Conservation (phyloP, 108 stramenopile genomes). For the Conticribra guillardii region DNA sequence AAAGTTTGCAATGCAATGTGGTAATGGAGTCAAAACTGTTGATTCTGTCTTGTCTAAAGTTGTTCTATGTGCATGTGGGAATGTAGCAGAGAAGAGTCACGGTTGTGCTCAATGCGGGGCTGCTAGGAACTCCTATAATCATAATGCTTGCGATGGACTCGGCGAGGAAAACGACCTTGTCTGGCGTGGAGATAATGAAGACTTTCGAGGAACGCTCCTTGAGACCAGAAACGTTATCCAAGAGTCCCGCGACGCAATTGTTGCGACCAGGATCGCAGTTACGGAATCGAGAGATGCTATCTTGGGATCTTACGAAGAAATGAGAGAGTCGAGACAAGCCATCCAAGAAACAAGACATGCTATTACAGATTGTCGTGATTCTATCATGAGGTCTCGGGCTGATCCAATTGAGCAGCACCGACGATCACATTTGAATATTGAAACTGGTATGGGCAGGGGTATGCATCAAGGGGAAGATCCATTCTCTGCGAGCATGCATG, state of each 20-base stretch:
- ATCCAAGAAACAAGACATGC: background rate
- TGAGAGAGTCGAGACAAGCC: background rate
- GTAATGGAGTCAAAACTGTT: background rate
- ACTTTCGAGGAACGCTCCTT: background rate
- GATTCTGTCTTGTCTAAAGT: background rate
- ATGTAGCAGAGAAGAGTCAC: background rate
- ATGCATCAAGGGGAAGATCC: background rate
- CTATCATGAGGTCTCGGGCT: background rate
- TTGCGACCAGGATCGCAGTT: slow-evolving; percentile 1
- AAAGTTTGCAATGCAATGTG: background rate
- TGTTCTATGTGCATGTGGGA: background rate
- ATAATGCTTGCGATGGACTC: background rate
- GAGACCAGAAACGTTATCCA: slow-evolving; percentile 5
- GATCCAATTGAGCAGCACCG: background rate
- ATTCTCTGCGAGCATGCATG: background rate
- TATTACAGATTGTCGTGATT: background rate
- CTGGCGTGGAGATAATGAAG: background rate
- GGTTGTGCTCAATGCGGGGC: background rate
- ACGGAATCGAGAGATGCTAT: slow-evolving; percentile 6
- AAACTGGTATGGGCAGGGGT: background rate
- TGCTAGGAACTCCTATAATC: background rate
- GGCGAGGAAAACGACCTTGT: background rate
- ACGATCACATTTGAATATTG: too few species aligned
- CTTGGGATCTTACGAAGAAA: background rate
- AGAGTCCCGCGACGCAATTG: slow-evolving; percentile 11